Evolutionary conservation across 192 early-diverging fungal species (phyloP).

Genomic region (Paraglomus occultum): DNA sequence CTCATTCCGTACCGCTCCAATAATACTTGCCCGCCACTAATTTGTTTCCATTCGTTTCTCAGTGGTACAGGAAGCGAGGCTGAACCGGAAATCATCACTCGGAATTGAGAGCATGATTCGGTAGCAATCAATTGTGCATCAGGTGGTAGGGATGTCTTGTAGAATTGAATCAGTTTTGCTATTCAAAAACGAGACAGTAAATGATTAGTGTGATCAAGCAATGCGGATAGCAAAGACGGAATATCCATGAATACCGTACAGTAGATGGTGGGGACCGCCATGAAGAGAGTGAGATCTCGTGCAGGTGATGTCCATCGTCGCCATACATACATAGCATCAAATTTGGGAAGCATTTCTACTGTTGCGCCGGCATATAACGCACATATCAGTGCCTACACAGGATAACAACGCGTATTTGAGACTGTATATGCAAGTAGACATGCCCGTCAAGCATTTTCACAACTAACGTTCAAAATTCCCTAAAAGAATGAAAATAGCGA

Average conservation of each 20-base stretch:
- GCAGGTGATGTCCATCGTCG: constrained; percentile 52
- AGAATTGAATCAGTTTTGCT: constrained; percentile 63
- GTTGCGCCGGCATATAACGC: constrained; percentile 71
- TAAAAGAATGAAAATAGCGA: constrained; percentile 20
- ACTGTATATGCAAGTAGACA: neutral
- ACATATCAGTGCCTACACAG: constrained; percentile 66
- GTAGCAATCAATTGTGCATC: constrained; percentile 42
- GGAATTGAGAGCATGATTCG: constrained; percentile 57
- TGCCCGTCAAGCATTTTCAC: constrained; percentile 15
- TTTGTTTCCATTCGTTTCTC: constrained; percentile 64
- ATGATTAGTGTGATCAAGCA: neutral
- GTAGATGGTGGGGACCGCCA: constrained; percentile 92
- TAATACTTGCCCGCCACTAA: constrained; percentile 68
- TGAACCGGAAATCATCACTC: constrained; percentile 79
- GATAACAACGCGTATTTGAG: no score
- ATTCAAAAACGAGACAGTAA: neutral
- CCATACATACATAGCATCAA: constrained; percentile 68
- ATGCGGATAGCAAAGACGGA: neutral
- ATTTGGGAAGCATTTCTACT: constrained; percentile 70
- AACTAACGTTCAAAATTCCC: constrained; percentile 28
- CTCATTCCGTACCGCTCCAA: constrained; percentile 90
- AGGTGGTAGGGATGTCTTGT: constrained; percentile 42
- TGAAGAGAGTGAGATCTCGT: constrained; percentile 68
- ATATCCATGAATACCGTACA: constrained; percentile 27
- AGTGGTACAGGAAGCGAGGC: constrained; percentile 70